phyloP scores from a whole-genome alignment of 2,329 filamentous ascomycete genomes.

The Epicoccum sorghinum region DNA sequence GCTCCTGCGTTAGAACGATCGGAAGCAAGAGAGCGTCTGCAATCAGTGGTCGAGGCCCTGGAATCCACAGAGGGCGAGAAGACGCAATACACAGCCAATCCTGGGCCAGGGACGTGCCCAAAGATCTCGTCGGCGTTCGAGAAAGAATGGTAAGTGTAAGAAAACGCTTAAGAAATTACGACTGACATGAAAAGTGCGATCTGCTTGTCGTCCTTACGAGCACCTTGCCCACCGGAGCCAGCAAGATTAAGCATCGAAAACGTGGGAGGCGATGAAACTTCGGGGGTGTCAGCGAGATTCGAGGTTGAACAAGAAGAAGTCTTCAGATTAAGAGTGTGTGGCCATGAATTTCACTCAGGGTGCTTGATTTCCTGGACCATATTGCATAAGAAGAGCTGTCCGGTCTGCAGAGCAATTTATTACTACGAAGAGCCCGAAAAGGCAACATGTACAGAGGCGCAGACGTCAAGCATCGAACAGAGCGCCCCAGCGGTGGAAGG shows the following conservation, averaged over 20 bases:
- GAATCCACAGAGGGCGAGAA: constrained; percentile 6
- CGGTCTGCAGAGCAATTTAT: constrained; percentile 39
- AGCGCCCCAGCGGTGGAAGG: neutral
- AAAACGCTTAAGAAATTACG: neutral
- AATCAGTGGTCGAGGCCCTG: constrained; percentile 29
- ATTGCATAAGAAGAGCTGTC: constrained; percentile 39
- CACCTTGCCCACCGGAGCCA: constrained; percentile 36
- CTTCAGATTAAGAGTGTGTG: constrained; percentile 33
- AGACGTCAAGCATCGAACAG: neutral
- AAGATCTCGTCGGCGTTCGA: constrained; percentile 30
- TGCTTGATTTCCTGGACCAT: constrained; percentile 42
- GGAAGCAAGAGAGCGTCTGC: constrained; percentile 30
- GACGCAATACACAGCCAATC: constrained; percentile 1
- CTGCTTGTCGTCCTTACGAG: constrained; percentile 38
- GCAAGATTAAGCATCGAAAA: constrained; percentile 25
- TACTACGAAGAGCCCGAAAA: constrained; percentile 29
- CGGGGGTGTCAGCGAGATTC: neutral
- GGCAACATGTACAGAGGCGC: constrained; percentile 23
- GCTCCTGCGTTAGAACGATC: constrained; percentile 26
- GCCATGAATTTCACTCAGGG: constrained; percentile 41
- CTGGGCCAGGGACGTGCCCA: constrained; percentile 2
- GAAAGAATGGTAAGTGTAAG: constrained; percentile 33
- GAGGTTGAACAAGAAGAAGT: constrained; percentile 27
- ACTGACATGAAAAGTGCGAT: constrained; percentile 35
- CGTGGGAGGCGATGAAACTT: constrained; percentile 11